Base-by-base conservation (phyloP, 1,284 basidiomycete species). In the Afroboletus lepidellus region DNA sequence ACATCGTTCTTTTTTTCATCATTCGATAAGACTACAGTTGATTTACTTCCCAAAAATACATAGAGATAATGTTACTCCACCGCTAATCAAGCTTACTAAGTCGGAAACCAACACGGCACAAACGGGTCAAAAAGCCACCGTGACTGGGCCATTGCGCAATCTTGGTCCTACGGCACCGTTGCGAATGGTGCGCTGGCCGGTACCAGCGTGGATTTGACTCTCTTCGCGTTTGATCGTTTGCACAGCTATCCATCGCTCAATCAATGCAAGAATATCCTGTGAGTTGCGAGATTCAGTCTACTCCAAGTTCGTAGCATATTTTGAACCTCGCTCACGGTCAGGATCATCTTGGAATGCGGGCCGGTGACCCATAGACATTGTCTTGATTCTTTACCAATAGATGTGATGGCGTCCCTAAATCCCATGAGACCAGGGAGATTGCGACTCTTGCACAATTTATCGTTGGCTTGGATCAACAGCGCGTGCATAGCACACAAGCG, bases 401-500 rank as follows among this genome's bases (percentile, higher is more conserved):
- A 11, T 13, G 48, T 57, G 38, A 67, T 50, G 18, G 15, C 27
- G 11, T 48, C 39, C 46, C 33, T 55, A 46, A 67, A 65, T 5
- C 38, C 20, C 25, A 50, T 50, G 21, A 70, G 30, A 23, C 46
- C 24, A 11, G 37, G n/a, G 38, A 58, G 45, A 46, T 66, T 55
- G 27, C 57, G 64, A n/a, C 24, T 55, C 41, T 70, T 69, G 60
- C 69, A 71, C n/a, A 67, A 38, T 50, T 63, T 70, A 48, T 67
- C 64, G 47, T 69, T 67, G 32, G 69, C 58, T 46, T 58, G 62
- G 25, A 50, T 25, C 37, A 67, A 41, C 34, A 67, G 13, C 1
- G 66, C 69, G 9, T 66, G 67, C 52, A 70, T 69, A 6, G 64
- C 67, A 29, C 60, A 58, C 45, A 67, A 37, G 13, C 64, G 66